Conservation (phyloP, 805 yeast species). For the Barnettozyma sucrosica region DNA sequence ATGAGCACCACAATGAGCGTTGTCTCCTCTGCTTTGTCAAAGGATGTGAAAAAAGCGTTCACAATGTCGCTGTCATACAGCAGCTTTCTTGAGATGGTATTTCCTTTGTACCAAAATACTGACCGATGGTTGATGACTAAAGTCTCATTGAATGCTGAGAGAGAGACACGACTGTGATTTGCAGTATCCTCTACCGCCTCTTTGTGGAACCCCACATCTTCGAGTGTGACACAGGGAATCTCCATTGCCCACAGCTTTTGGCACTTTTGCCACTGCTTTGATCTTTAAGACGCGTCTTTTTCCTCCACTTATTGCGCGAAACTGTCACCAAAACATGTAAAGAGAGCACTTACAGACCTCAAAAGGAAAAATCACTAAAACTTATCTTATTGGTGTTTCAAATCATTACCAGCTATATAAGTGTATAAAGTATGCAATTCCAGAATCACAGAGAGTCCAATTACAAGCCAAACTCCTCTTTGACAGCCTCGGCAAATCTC, state of each 20-base stretch:
- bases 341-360: no score
- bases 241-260: constrained; percentile 4
- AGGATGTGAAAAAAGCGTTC: constrained; percentile 56
- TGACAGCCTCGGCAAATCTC: constrained; percentile 61
- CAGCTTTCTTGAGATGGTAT: constrained; percentile 42
- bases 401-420: not conserved
- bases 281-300: not conserved
- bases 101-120: constrained; percentile 43
- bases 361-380: no score
- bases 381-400: not conserved
- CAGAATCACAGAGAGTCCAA: not conserved
- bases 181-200: not conserved
- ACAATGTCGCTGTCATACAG: constrained; percentile 45
- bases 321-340: no score
- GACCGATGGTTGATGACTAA: constrained; percentile 12
- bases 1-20: constrained; percentile 56
- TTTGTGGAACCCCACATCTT: constrained; percentile 1
- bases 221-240: constrained; percentile 4
- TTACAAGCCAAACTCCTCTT: constrained; percentile 40
- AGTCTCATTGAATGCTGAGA: constrained; percentile 14
- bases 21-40: constrained; percentile 27
- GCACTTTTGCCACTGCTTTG: not conserved
- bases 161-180: constrained; percentile 1
- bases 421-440: not conserved
- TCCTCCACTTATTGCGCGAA: not conserved